Percentiles rank a stretch among this genome's conserved stretches.
Conservation (phyloP, 768 basidiomycete species). For the Pleurotus cornucopiae region DNA sequence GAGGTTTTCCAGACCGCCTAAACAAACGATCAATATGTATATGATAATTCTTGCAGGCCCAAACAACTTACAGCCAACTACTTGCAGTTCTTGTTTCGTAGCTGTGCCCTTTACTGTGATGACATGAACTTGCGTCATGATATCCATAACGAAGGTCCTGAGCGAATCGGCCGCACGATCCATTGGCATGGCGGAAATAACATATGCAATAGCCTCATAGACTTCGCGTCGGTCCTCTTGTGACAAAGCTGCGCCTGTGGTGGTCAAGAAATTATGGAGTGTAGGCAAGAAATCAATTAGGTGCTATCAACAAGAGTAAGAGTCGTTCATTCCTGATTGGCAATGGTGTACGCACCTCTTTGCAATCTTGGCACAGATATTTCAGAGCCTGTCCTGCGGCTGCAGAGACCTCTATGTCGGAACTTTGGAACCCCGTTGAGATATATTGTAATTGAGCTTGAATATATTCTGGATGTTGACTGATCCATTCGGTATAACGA, state of each 20-base stretch:
- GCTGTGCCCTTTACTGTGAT: conserved; percentile 50
- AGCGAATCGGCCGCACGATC: conserved; percentile 82
- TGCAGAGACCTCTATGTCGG: conserved; percentile 78
- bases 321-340: background rate
- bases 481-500: conserved; percentile 96
- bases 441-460: conserved; percentile 85
- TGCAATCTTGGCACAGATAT: conserved; percentile 96
- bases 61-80: conserved; percentile 56
- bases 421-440: conserved; percentile 83
- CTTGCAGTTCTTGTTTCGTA: conserved; percentile 68
- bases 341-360: conserved; percentile 46
- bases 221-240: conserved; percentile 91
- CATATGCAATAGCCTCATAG: conserved; percentile 92
- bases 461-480: conserved; percentile 83
- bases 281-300: conserved; percentile 89
- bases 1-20: conserved; percentile 87
- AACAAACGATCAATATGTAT: background rate
- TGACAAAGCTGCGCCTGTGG: conserved; percentile 70
- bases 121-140: conserved; percentile 72
- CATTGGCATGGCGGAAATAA: conserved; percentile 93
- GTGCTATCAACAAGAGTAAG: conserved; percentile 46
- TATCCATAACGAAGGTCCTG: conserved; percentile 81
- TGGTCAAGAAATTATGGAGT: conserved; percentile 81
- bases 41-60: background rate
- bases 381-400: conserved; percentile 96